Conservation (phyloP, 192 early-diverging fungal genomes). For the Polychytrium aggregatum region DNA sequence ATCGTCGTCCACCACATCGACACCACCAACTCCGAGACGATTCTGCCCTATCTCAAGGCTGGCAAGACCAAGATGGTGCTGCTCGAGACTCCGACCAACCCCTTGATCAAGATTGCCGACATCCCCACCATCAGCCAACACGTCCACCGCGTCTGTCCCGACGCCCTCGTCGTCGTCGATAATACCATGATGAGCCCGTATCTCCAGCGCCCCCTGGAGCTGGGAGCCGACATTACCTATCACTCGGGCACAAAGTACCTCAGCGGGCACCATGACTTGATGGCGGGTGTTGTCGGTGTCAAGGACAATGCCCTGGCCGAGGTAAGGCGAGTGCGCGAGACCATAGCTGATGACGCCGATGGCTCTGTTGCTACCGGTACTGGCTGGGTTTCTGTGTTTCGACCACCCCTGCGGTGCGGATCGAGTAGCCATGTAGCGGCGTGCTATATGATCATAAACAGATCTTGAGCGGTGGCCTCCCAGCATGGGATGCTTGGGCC, state of each 20-base stretch:
- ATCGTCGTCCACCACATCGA: slow-evolving; percentile 87
- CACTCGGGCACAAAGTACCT: slow-evolving; percentile 98
- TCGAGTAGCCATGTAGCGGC: no score
- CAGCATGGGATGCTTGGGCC: no score
- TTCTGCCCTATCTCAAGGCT: slow-evolving; percentile 53
- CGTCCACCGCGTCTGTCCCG: slow-evolving; percentile 64
- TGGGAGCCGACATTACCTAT: slow-evolving; percentile 89
- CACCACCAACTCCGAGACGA: slow-evolving; percentile 56
- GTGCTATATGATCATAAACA: no score
- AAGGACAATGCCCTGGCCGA: slow-evolving; percentile 59
- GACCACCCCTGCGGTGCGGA: no score
- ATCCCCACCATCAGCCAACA: slow-evolving; percentile 61
- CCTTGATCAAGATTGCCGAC: slow-evolving; percentile 88
- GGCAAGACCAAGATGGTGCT: slow-evolving; percentile 77
- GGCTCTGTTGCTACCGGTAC: no score
- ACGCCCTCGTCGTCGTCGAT: slow-evolving; percentile 84
- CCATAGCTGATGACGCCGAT: no score
- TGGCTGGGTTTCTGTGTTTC: no score
- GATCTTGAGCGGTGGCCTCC: no score
- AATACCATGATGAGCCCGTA: slow-evolving; percentile 99
- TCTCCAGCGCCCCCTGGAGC: slow-evolving; percentile 73
- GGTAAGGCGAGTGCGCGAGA: slow-evolving; percentile 27
- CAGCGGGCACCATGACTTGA: slow-evolving; percentile 93
- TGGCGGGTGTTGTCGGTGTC: slow-evolving; percentile 92
- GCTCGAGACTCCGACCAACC: slow-evolving; percentile 94